Percentiles rank a stretch among this genome's conserved stretches.
Conservation (phyloP, 805 yeast species). For the Maudiozyma saulgeensis region DNA sequence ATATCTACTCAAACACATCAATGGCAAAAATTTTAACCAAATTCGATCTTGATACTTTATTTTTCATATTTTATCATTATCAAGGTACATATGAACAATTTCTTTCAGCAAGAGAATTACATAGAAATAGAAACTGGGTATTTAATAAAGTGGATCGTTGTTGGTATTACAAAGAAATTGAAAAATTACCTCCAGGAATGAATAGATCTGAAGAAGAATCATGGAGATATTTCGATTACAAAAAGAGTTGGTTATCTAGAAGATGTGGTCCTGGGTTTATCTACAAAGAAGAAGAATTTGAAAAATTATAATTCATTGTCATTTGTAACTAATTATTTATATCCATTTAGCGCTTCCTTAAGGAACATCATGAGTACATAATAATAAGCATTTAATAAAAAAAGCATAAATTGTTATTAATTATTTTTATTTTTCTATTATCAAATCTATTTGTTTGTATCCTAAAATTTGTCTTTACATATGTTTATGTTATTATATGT, state of each 20-base stretch:
- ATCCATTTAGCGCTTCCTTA: background rate
- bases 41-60: conserved; percentile 78
- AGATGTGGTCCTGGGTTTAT: conserved; percentile 31
- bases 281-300: conserved; percentile 42
- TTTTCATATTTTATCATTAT: conserved; percentile 81
- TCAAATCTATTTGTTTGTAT: background rate
- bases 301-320: conserved; percentile 15
- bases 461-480: background rate
- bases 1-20: conserved; percentile 27
- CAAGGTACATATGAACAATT: conserved; percentile 65
- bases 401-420: background rate
- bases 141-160: conserved; percentile 33
- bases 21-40: conserved; percentile 58
- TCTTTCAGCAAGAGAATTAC: conserved; percentile 72
- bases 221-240: conserved; percentile 82
- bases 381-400: background rate
- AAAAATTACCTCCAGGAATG: conserved; percentile 75
- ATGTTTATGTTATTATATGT: background rate
- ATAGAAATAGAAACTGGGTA: conserved; percentile 69
- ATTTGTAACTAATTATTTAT: background rate
- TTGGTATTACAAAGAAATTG: conserved; percentile 51
- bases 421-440: background rate
- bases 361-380: background rate
- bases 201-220: conserved; percentile 40
- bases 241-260: conserved; percentile 56